Conservation (phyloP, 768 basidiomycete genomes). For the Lentinula aciculospora region DNA sequence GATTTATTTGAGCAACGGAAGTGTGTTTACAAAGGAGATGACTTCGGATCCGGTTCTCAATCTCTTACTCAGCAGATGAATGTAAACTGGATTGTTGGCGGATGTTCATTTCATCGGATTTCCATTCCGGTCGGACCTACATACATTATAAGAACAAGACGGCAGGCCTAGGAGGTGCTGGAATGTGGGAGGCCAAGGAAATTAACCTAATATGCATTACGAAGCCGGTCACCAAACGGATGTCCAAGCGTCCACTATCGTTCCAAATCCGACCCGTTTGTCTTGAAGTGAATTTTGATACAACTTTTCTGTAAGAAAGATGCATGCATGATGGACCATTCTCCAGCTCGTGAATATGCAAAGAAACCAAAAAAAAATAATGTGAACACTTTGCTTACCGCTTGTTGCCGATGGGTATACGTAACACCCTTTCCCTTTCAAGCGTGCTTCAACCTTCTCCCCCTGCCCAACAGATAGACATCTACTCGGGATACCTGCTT, state of each 20-base stretch:
- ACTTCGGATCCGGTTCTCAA: background rate
- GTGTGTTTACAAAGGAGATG: background rate
- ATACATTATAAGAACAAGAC: background rate
- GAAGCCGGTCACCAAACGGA: background rate
- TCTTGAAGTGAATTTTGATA: background rate
- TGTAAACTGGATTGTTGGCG: background rate
- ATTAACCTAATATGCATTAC: background rate
- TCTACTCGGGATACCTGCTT: too few relatives aligned
- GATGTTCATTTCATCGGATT: background rate
- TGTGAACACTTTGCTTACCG: too few relatives aligned
- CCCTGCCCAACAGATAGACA: too few relatives aligned
- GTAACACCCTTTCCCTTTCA: too few relatives aligned
- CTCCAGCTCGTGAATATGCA: too few relatives aligned
- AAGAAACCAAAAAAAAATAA: too few relatives aligned
- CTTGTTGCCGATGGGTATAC: too few relatives aligned
- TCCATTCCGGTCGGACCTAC: background rate
- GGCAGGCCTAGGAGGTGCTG: background rate
- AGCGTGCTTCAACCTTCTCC: too few relatives aligned
- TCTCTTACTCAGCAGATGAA: conserved; percentile 1
- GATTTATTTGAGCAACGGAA: background rate
- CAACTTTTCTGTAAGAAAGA: too few relatives aligned
- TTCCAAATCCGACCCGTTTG: background rate
- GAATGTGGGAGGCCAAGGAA: too few relatives aligned
- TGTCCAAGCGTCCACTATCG: background rate
- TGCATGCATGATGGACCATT: too few relatives aligned